Evolutionary conservation across 2,329 filamentous ascomycete species (phyloP).

Genomic region (Paecilomyces formosus): DNA sequence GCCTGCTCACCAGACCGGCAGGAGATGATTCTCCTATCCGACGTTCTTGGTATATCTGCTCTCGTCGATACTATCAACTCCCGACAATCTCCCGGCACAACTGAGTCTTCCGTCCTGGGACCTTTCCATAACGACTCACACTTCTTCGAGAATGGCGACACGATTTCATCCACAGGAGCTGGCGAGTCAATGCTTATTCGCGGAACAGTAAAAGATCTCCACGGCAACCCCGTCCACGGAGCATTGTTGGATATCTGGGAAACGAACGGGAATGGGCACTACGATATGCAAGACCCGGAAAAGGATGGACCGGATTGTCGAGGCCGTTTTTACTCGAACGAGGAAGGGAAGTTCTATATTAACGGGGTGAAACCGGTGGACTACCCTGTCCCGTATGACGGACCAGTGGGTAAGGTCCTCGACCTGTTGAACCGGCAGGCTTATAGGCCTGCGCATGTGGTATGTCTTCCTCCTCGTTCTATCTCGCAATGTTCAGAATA

Average conservation of each 20-base stretch:
- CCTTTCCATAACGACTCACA: conserved; percentile 22
- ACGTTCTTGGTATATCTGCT: conserved; percentile 17
- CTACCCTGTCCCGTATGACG: conserved; percentile 20
- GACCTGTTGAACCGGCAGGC: conserved; percentile 13
- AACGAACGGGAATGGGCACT: conserved; percentile 18
- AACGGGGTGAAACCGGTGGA: conserved; percentile 17
- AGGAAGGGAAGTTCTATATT: conserved; percentile 16
- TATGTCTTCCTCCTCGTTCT: not conserved
- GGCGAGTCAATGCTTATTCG: conserved; percentile 12
- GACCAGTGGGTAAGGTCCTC: conserved; percentile 15
- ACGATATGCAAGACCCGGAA: conserved; percentile 19
- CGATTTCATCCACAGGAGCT: conserved; percentile 12
- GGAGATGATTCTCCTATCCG: conserved; percentile 15
- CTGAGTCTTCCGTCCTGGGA: conserved; percentile 20
- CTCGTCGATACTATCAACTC: conserved; percentile 20
- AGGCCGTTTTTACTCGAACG: conserved; percentile 14
- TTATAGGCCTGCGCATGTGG: conserved; percentile 17
- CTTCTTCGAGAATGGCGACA: conserved; percentile 12
- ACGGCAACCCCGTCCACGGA: conserved; percentile 12
- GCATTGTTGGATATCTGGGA: conserved; percentile 19
- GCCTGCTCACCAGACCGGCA: conserved; percentile 1
- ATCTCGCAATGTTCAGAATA: too few species aligned
- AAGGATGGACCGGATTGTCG: conserved; percentile 15
- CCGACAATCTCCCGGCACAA: conserved; percentile 10
- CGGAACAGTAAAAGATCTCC: conserved; percentile 14